phyloP scores from a whole-genome alignment of 2,329 filamentous ascomycete species.

The Zymoseptoria tritici region DNA sequence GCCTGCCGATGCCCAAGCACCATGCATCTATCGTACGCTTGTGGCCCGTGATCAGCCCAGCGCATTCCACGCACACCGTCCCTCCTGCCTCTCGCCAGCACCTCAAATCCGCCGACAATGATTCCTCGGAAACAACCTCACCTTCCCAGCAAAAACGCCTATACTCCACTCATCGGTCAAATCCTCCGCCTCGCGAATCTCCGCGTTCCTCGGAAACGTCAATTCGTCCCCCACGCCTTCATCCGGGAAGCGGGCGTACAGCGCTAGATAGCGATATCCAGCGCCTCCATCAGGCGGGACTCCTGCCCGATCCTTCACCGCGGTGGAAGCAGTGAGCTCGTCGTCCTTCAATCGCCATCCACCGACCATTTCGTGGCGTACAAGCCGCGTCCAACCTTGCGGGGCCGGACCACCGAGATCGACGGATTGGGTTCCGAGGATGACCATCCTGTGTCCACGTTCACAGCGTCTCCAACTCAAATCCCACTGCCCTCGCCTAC shows the following conservation, averaged over 20 bases:
- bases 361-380: conserved; percentile 69
- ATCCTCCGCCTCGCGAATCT: conserved; percentile 75
- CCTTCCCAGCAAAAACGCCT: conserved; percentile 73
- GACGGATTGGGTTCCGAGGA: conserved; percentile 64
- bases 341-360: conserved; percentile 59
- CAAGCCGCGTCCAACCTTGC: conserved; percentile 55
- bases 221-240: conserved; percentile 63
- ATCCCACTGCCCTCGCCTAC: conserved; percentile 38
- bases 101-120: conserved; percentile 50
- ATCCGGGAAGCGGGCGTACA: conserved; percentile 64
- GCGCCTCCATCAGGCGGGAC: conserved; percentile 64
- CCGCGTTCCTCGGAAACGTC: conserved; percentile 73
- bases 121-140: conserved; percentile 71
- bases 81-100: background rate
- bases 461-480: conserved; percentile 72
- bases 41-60: background rate
- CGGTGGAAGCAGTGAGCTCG: background rate
- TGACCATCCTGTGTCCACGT: conserved; percentile 73
- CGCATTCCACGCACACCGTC: background rate
- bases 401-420: conserved; percentile 39
- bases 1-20: too few relatives aligned
- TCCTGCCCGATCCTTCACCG: conserved; percentile 27
- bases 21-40: too few relatives aligned
- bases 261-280: conserved; percentile 56
- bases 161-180: conserved; percentile 88